A percentile compares a stretch with the other conserved stretches of the same genome.
Evolutionary conservation across 441 rosid genomes (phyloP).

Genomic region (Eruca vesicaria): DNA sequence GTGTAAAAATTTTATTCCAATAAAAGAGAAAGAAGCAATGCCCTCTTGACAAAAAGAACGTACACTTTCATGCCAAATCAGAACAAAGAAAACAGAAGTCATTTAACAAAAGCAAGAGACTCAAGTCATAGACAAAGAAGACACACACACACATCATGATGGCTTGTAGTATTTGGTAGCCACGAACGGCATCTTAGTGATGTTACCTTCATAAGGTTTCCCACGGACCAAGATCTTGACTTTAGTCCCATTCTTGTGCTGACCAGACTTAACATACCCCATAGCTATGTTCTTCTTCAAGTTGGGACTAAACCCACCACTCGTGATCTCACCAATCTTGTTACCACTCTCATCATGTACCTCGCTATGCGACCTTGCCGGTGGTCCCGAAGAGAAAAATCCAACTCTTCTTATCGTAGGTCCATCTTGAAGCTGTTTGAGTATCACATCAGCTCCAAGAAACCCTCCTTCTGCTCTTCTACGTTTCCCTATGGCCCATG

Average conservation of each 20-base stretch:
- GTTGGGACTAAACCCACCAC: constrained; percentile 96
- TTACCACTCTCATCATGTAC: constrained; percentile 72
- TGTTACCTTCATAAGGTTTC: constrained; percentile 73
- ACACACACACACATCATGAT: constrained; percentile 27
- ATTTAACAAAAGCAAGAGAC: constrained; percentile 19
- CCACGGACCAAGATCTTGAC: constrained; percentile 80
- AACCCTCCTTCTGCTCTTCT: constrained; percentile 94
- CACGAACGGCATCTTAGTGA: constrained; percentile 95
- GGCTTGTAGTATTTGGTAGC: constrained; percentile 94
- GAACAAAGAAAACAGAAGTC: constrained; percentile 13
- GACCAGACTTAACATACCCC: constrained; percentile 94
- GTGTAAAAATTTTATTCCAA: constrained; percentile 17
- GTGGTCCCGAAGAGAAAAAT: constrained; percentile 79
- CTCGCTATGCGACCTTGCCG: constrained; percentile 92
- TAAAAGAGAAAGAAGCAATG: constrained; percentile 1
- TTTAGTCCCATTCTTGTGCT: constrained; percentile 80
- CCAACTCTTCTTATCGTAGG: constrained; percentile 84
- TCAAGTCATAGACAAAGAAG: constrained; percentile 16
- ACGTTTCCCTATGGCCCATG: constrained; percentile 97
- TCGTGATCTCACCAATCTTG: constrained; percentile 83
- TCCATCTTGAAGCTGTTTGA: constrained; percentile 80
- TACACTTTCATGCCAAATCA: constrained; percentile 21
- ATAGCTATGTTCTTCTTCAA: constrained; percentile 95
- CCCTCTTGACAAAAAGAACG: constrained; percentile 15
- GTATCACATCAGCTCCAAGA: constrained; percentile 82